Base-by-base conservation (phyloP, 768 basidiomycete species). In the Psilocybe azurescens region DNA sequence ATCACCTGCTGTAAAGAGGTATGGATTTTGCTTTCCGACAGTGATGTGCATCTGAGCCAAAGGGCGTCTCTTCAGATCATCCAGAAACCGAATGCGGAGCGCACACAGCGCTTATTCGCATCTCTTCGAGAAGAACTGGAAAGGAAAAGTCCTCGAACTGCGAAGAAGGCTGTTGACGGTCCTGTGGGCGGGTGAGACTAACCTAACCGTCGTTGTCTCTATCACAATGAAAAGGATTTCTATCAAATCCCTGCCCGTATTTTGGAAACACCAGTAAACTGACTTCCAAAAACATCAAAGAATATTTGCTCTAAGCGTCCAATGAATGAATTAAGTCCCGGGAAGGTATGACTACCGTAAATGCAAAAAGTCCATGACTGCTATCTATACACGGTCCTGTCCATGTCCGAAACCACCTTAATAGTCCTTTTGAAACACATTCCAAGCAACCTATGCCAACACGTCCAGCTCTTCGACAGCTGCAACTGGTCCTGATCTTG, bases 1-100 rank as follows among this genome's bases (percentile, higher is more conserved):
- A 88, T 93, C 66, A 81, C 88, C 24, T 94, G 91, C 69, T 94
- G 91, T 80, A 91, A 92, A 81, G 93, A 94, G 86, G 93, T 93
- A 68, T 73, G 89, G 30, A 29, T 47, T 56, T 57, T 47, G n/a
- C 44, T 49, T 32, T 29, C 10, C 54, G 8, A 10, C 24, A 5
- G 39, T 41, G 46, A 24, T 33, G 14, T 47, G 41, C 28, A 30
- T 54, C 49, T 54, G 61, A 56, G 20, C 64, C 62, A 41, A 60
- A 62, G 20, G 46, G 38, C 56, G 62, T 58, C 63, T 58, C 67
- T 73, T 58, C 64, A 77, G 73, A 74, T 76, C 60, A 72, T 75
- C 66, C 75, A 76, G 74, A 78, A 94, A 89, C 91, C 93, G 30
- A 91, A 90, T 66, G 88, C 90, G 39, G 93, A 94, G 68, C 86